Conservation (phyloP, 1,139 yeast genomes). For the Candida tropicalis region DNA sequence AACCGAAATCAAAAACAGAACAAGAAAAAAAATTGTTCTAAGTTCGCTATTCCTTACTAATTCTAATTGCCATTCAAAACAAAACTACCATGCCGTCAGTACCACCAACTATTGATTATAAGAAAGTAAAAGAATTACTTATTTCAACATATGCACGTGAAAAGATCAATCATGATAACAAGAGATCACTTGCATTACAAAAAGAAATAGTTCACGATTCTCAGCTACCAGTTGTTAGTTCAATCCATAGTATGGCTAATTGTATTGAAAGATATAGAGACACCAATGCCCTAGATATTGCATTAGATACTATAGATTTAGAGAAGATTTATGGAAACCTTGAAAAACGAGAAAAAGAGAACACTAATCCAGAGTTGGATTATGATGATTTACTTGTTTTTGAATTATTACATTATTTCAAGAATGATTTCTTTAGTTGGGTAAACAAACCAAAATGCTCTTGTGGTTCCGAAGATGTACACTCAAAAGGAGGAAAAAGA, state of each 20-base stretch:
- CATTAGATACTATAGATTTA: slow-evolving; percentile 34
- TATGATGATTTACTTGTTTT: slow-evolving; percentile 72
- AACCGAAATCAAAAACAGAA: no score
- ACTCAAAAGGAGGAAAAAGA: slow-evolving; percentile 20
- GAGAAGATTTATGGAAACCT: slow-evolving; percentile 39
- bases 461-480: slow-evolving; percentile 37
- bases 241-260: slow-evolving; percentile 9
- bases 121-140: slow-evolving; percentile 10
- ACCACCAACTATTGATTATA: slow-evolving; percentile 10
- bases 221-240: slow-evolving; percentile 10
- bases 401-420: slow-evolving; percentile 75
- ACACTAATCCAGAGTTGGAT: slow-evolving; percentile 24
- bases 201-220: not conserved
- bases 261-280: slow-evolving; percentile 11
- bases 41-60: no score
- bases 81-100: slow-evolving; percentile 6
- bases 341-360: slow-evolving; percentile 28
- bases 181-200: not conserved
- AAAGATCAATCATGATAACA: slow-evolving; percentile 7
- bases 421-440: slow-evolving; percentile 82
- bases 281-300: slow-evolving; percentile 12
- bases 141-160: slow-evolving; percentile 8
- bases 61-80: no score
- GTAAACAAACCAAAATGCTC: slow-evolving; percentile 70
- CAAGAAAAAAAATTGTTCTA: not conserved